Base-by-base conservation (phyloP, 441 rosid species). In the Euphorbia corollata region DNA sequence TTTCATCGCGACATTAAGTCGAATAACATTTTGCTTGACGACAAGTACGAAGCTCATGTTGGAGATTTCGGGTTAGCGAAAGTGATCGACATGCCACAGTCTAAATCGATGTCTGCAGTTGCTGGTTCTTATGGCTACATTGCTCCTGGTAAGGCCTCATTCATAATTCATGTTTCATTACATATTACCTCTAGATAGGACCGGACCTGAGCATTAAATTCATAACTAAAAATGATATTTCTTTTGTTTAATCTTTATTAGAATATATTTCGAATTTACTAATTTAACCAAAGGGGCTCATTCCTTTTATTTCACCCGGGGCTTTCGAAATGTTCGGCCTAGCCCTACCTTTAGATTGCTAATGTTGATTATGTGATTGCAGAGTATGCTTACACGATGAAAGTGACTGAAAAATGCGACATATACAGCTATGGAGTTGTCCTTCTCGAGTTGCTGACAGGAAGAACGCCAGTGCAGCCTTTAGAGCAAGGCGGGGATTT, bases 371-470 rank as follows among this genome's bases (percentile, higher is more conserved):
- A 24, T 6, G 5, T 61, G 13, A 36, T 73, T 71, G 68, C 87
- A 93, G 99, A 94, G 69, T 91, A 94, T 69, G 97, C 99, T 15
- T 91, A 86, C 77, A 89, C 99, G 11, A 91, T 91, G 99, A 91
- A 86, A 77, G 89, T 94, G 51, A 86, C 91, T 0, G 93, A 87
- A 70, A 90, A 90, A 71, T 83, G 88, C 48, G 93, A 87, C 80
- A 84, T 80, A 32, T 90, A 86, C 57, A 90, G 96, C 86, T 90
- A 83, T 22, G 93, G 93, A 61, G 93, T 90, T 13, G 93, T 90
- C 61, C 77, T 90, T 13, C 47, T 87, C 69, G 96, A 90, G 76
- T 74, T 90, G 78, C 77, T 90, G 64, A 87, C 93, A 0, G 93
- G 96, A 16, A 90, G 72, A 82, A 77, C 86, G 24, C 96, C 99